Base-by-base conservation (phyloP, 441 rosid species). In the Gossypium schwendimanii region DNA sequence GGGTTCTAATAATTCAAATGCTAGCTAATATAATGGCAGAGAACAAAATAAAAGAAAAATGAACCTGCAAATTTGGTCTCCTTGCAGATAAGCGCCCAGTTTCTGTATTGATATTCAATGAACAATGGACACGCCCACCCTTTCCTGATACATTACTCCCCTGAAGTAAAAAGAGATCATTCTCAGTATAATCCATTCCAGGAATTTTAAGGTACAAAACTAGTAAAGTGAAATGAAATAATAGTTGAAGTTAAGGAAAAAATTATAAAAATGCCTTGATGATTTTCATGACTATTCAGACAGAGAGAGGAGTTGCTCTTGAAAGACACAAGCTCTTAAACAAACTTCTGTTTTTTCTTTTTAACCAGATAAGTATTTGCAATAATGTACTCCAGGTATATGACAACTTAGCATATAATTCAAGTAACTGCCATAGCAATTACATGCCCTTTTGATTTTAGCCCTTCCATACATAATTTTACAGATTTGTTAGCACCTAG, bases 21-120 rank as follows among this genome's bases (percentile, higher is more conserved):
- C 47, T 72, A 15, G 33, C 69, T 41, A 28, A 52, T 69, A 61
- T n/a, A 67, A 31, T 9, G 74, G 18, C n/a, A 36, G 73, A 50
- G 47, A 44, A 47, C 58, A 33, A 69, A 14, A 4, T 9, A 39
- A 71, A 59, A 65, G 53, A 61, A 65, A 11, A 77, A 67, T 8
- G 31, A 79, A 94, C 98, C 94, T 94, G 97, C 80, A 94, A 87
- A 84, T 91, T 92, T 67, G 97, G 98, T 79, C 97, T 87, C 84
- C 97, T 91, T 49, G 99, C 98, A 47, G 99, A 91, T 78, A 94
- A 83, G 70, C 98, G 92, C 41, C 99, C 99, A 28, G 99, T 94
- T 85, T 92, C 99, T 10, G 98, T 94, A 81, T 94, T 94, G 83
- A 94, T 94, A 79, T 94, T 94, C 76, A 94, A 78, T 72, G 99